Evolutionary conservation across 2,329 filamentous ascomycete species (phyloP), one percentile per base, ranked within the genome.

Genomic region (Diaporthe citrichinensis): DNA sequence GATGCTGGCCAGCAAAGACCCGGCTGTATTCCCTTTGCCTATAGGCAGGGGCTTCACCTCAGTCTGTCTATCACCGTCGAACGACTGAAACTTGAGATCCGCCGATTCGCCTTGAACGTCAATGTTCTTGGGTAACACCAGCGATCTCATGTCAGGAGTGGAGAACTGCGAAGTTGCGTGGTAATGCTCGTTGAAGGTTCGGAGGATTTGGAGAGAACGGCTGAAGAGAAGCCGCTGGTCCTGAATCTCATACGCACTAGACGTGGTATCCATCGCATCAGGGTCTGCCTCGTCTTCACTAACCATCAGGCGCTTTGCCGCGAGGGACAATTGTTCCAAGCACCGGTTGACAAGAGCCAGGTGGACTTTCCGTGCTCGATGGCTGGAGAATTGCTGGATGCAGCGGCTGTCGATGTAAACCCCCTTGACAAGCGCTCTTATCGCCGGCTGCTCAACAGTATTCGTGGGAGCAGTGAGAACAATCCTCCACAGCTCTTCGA

Each of bases 401-500:
- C 86, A 84, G 14, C 81, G 79, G 80, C 88, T 90, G 41, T 91
- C 86, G 46, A 97, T 87, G 80, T 97, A 98, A 17, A 95, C 88
- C 34, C 92, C 89, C 59, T 86, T 84, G 34, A 95, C 94, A 4
- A 98, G 90, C 31, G 92, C 91, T 69, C 87, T 88, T 41, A 94
- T 95, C 1, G 94, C 93, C 71, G 88, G 85, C 28, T 89, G 88
- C 78, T 94, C 94, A 65, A 97, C 92, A 0, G 88, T 90, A 51
- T 89, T 86, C 51, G 90, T 86, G 7, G 92, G 91, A 2, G 94
- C 92, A 23, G 90, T 92, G 72, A 98, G 85, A 46, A 96, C 91
- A 79, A 98, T 91, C 34, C 92, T 91, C 96, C 96, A 98, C n/a
- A 98, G 86, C 74, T 95, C 90, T 79, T 97, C 94, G 58, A 90